Evolutionary conservation across 2,329 filamentous ascomycete genomes (phyloP).

Genomic region (Calonectria montana): DNA sequence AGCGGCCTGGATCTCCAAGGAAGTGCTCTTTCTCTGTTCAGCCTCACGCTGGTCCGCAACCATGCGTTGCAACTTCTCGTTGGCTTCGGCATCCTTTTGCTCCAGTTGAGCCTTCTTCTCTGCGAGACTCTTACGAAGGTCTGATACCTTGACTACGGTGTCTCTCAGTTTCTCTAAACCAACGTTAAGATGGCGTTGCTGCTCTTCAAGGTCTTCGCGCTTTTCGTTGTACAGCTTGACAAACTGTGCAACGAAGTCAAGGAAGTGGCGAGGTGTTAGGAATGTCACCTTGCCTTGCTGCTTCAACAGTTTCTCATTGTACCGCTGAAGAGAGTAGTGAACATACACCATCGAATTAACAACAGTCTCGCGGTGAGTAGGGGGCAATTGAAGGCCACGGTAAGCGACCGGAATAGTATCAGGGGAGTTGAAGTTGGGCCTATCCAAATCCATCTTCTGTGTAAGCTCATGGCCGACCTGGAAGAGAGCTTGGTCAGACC

Average conservation of each 20-base stretch:
- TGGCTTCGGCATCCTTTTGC: slow-evolving; percentile 93
- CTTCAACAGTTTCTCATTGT: slow-evolving; percentile 88
- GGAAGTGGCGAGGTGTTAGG: slow-evolving; percentile 94
- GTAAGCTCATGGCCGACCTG: slow-evolving; percentile 97
- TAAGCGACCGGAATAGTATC: slow-evolving; percentile 95
- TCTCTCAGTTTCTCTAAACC: slow-evolving; percentile 97
- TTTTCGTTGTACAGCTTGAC: slow-evolving; percentile 98
- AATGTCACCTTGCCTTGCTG: slow-evolving; percentile 94
- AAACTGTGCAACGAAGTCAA: slow-evolving; percentile 98
- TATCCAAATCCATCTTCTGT: slow-evolving; percentile 94
- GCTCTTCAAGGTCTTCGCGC: slow-evolving; percentile 96
- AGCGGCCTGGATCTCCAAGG: slow-evolving; percentile 87
- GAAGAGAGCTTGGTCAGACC: slow-evolving; percentile 98
- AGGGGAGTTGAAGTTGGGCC: slow-evolving; percentile 84
- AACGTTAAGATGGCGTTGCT: slow-evolving; percentile 97
- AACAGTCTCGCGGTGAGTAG: slow-evolving; percentile 89
- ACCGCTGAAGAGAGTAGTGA: slow-evolving; percentile 91
- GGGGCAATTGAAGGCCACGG: slow-evolving; percentile 83
- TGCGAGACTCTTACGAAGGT: slow-evolving; percentile 88
- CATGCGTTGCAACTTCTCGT: slow-evolving; percentile 98
- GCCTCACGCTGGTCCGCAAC: slow-evolving; percentile 95
- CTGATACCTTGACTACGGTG: slow-evolving; percentile 96
- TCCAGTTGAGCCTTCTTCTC: slow-evolving; percentile 95
- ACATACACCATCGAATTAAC: slow-evolving; percentile 99
- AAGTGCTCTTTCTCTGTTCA: slow-evolving; percentile 88